Base-by-base conservation (phyloP, 768 basidiomycete genomes). In the Lactarius akahatsu region DNA sequence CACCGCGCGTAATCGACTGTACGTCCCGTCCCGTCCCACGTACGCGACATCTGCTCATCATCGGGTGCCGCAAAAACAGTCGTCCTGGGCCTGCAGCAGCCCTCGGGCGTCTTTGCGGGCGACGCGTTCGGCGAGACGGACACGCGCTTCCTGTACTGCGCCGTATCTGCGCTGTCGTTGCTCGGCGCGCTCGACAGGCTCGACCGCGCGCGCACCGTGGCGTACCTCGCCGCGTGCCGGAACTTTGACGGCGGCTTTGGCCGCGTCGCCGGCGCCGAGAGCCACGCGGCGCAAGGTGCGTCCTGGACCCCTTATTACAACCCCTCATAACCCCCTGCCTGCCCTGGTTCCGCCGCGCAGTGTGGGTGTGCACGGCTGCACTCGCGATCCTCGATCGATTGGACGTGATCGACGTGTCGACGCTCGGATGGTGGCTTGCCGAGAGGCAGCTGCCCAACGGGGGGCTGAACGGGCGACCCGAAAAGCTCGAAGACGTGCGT, bases 241-340 rank as follows among this genome's bases (percentile, higher is more conserved):
- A 99, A 98, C 76, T 98, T 94, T 75, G 97, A 99, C 73, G 96
- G 96, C 4, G 97, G 94, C 0, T 99, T 96, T 73, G 96, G 97
- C 30, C 87, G 82, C 56, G 76, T 79, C 18, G 82, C 86, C 18
- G 97, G 96, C 0, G 94, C 92, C 0, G 97, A 99, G 78, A 94
- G 91, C 67, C 97, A 99, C 79, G 86, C 95, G 15, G 92, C 83
- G 0, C 92, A 94, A 83, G 94, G 96, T 94, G 60, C 16, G 71
- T 41, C 1, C 15, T 30, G 23, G 36, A 1, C 2, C 34, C 34
- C 9, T 11, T 36, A 36, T 30, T 11, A 36, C 32, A 36, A 36
- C 10, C 36, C 36, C 36, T 36, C 36, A 0, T 36, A 36, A 36
- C 11, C 36, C 36, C 36, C 36, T 36, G 36, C 34, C 9, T n/a